These are phyloP conservation scores for Suillus hirtellus DNA, from an alignment of 768 basidiomycete genomes.

Conservation along the genomic window DNA sequence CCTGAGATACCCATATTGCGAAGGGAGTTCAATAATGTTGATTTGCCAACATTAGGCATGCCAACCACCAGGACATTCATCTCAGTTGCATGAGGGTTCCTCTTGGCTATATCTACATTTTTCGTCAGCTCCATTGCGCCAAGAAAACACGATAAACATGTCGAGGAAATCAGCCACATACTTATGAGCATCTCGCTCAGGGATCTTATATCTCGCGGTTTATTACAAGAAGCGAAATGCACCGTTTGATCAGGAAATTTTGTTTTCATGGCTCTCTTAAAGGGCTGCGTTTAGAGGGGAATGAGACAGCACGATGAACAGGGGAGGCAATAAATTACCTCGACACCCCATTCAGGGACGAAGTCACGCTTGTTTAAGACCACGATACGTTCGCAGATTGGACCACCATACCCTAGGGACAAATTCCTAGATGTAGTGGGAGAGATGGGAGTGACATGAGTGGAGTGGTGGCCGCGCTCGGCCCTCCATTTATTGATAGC, in stretches of 20 bases:
- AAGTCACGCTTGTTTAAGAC: constrained; percentile 94
- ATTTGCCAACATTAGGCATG: constrained; percentile 99
- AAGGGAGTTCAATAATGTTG: constrained; percentile 88
- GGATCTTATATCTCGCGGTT: constrained; percentile 60
- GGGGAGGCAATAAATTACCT: constrained; percentile 48
- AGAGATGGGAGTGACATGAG: constrained; percentile 40
- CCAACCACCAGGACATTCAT: constrained; percentile 92
- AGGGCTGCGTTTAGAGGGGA: constrained; percentile 52
- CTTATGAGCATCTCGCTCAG: constrained; percentile 71
- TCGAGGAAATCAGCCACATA: constrained; percentile 43
- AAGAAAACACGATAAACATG: neutral
- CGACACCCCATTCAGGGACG: constrained; percentile 83
- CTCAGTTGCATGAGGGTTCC: constrained; percentile 68
- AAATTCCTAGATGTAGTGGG: constrained; percentile 27
- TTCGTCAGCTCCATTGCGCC: neutral
- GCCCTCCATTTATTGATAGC: constrained; percentile 67
- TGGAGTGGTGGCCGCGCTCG: constrained; percentile 61
- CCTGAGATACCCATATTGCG: constrained; percentile 85
- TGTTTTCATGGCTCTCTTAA: constrained; percentile 66
- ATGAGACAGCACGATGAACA: constrained; percentile 2
- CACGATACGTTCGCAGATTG: constrained; percentile 78
- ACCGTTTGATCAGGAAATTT: constrained; percentile 70
- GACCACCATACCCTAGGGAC: constrained; percentile 25
- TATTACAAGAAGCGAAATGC: constrained; percentile 74
- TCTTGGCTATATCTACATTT: constrained; percentile 63